Percentiles rank a stretch among this genome's conserved stretches.
phyloP scores from a whole-genome alignment of 164 flowering plant species.

The Warburgia ugandensis region DNA sequence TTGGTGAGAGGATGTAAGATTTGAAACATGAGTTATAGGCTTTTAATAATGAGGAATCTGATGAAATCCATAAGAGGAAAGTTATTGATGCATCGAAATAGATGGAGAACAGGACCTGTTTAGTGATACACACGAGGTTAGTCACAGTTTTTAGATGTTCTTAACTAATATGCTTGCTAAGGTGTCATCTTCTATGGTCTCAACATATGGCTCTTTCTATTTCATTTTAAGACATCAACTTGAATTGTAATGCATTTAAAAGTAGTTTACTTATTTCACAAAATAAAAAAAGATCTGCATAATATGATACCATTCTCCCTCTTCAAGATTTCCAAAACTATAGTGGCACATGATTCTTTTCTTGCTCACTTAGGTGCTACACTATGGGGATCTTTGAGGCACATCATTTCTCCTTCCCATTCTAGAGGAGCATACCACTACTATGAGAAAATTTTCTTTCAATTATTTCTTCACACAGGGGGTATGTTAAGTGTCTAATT shows the following conservation, averaged over 20 bases:
- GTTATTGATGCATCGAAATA: conserved; percentile 72
- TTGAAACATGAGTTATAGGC: conserved; percentile 78
- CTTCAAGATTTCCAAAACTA: conserved; percentile 81
- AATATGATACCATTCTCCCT: too few relatives aligned
- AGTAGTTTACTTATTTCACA: too few relatives aligned
- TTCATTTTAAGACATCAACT: too few relatives aligned
- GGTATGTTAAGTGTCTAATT: too few relatives aligned
- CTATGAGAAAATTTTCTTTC: conserved; percentile 84
- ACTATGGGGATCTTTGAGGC: conserved; percentile 89
- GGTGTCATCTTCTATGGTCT: too few relatives aligned
- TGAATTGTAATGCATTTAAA: too few relatives aligned
- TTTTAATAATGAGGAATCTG: conserved; percentile 73
- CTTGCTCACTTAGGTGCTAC: conserved; percentile 95
- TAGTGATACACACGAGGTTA: conserved; percentile 67
- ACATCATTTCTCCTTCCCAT: conserved; percentile 81
- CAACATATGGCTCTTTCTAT: too few relatives aligned
- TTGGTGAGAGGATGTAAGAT: conserved; percentile 93
- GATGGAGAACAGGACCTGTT: conserved; percentile 93
- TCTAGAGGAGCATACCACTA: conserved; percentile 88
- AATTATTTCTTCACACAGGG: conserved; percentile 90
- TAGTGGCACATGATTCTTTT: conserved; percentile 89
- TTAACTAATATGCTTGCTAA: too few relatives aligned
- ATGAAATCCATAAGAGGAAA: conserved; percentile 73
- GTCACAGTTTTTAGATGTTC: neutral
- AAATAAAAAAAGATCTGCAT: too few relatives aligned